These are phyloP conservation scores for Aphanomyces astaci DNA, from an alignment of 352 stramenopile species.

Conservation along the genomic window DNA sequence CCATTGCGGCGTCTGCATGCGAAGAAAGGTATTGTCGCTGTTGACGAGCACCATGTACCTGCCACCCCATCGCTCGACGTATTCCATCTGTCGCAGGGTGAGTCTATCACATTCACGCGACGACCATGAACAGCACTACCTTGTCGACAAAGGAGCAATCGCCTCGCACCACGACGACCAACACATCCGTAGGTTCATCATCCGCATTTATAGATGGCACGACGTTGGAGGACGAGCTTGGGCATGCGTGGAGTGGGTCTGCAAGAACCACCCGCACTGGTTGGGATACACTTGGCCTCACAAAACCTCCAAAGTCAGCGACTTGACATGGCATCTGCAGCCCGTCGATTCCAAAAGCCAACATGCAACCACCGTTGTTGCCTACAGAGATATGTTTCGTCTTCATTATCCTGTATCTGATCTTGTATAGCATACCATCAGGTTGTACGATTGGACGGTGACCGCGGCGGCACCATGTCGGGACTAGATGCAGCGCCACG, in stretches of 20 bases:
- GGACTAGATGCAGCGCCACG: background rate
- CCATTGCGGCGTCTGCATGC: slow-evolving; percentile 28
- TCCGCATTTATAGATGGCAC: background rate
- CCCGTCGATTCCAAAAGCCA: background rate
- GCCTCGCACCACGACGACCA: slow-evolving; percentile 33
- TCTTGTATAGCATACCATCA: too few relatives aligned
- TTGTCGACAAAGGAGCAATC: slow-evolving; percentile 39
- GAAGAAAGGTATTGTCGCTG: slow-evolving; percentile 28
- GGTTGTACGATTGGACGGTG: background rate
- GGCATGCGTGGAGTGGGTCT: background rate
- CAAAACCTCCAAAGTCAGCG: slow-evolving; percentile 11
- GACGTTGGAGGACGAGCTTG: background rate
- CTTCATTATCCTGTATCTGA: too few relatives aligned
- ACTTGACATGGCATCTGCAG: background rate
- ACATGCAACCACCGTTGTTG: background rate
- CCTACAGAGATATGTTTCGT: background rate
- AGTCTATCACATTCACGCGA: background rate
- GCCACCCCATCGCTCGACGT: slow-evolving; percentile 25
- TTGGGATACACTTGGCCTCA: background rate
- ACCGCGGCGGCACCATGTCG: background rate
- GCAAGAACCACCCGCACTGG: background rate
- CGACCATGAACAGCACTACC: background rate
- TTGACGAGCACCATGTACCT: slow-evolving; percentile 40
- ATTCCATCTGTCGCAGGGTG: slow-evolving; percentile 4
- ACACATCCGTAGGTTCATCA: slow-evolving; percentile 10